phyloP scores from a whole-genome alignment of 371 early-diverging fungal species.

The Rhizomucor miehei region DNA sequence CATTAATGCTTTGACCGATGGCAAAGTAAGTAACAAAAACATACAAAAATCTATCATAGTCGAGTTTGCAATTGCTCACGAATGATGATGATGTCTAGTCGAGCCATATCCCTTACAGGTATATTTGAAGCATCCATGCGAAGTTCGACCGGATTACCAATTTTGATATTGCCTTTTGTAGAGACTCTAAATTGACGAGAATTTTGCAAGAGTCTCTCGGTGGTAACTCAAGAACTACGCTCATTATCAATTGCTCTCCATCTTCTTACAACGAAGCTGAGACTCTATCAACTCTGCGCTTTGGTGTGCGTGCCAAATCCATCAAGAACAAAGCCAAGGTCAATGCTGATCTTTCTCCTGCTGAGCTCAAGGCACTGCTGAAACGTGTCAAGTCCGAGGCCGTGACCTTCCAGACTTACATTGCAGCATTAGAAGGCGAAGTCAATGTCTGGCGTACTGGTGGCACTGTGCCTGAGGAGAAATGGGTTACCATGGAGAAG shows the following conservation, averaged over 20 bases:
- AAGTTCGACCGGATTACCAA: too few relatives aligned
- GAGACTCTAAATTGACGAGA: constrained; percentile 98
- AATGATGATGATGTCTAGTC: constrained; percentile 50
- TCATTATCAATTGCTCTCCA: constrained; percentile 96
- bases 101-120: constrained; percentile 90
- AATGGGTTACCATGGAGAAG: constrained; percentile 75
- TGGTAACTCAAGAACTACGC: constrained; percentile 94
- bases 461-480: constrained; percentile 65
- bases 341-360: constrained; percentile 89
- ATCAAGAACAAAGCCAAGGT: constrained; percentile 99
- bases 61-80: constrained; percentile 8
- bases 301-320: constrained; percentile 95
- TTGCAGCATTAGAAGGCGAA: constrained; percentile 82
- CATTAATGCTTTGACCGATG: constrained; percentile 94
- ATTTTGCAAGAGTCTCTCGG: constrained; percentile 98
- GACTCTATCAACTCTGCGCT: constrained; percentile 92
- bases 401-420: constrained; percentile 77
- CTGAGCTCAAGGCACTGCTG: constrained; percentile 88
- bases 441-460: constrained; percentile 84
- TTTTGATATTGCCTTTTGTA: not conserved
- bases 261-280: constrained; percentile 95
- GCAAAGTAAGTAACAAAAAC: constrained; percentile 54
- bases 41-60: not conserved
- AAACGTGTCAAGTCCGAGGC: constrained; percentile 83
- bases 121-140: not conserved